Evolutionary conservation across 352 stramenopile species (phyloP).

Genomic region (Phytophthora litchii): DNA sequence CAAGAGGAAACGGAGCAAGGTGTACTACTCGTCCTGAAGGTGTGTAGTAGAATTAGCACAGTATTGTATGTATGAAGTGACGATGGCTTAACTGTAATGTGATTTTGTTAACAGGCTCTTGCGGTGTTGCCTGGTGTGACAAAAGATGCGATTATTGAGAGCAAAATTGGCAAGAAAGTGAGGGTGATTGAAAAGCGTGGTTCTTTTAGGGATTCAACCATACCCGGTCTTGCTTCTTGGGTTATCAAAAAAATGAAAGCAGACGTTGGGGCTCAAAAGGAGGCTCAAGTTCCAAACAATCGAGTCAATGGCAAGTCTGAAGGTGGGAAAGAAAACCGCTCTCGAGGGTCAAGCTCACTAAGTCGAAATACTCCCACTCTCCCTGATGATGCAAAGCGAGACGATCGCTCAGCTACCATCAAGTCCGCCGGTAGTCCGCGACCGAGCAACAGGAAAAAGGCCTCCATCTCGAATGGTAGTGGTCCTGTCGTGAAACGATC

Average conservation of each 20-base stretch:
- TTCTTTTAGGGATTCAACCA: slow-evolving; percentile 30
- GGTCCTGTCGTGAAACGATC: slow-evolving; percentile 36
- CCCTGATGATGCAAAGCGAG: slow-evolving; percentile 10
- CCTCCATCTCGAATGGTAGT: slow-evolving; percentile 15
- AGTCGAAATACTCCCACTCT: slow-evolving; percentile 5
- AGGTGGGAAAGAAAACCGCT: slow-evolving; percentile 13
- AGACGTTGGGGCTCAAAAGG: slow-evolving; percentile 25
- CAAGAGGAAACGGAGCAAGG: slow-evolving; percentile 54
- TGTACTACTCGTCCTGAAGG: slow-evolving; percentile 71
- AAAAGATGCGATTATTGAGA: slow-evolving; percentile 42
- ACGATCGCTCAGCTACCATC: slow-evolving; percentile 2
- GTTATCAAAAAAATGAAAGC: slow-evolving; percentile 67
- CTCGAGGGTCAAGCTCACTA: slow-evolving; percentile 9
- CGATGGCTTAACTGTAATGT: slow-evolving; percentile 1
- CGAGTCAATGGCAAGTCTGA: slow-evolving; percentile 11
- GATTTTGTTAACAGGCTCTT: slow-evolving; percentile 41
- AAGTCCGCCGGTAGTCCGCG: slow-evolving; percentile 14
- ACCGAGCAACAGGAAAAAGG: slow-evolving; percentile 19
- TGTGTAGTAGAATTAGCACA: slow-evolving; percentile 14
- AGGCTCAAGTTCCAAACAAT: slow-evolving; percentile 14
- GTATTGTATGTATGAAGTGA: background rate
- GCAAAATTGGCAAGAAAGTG: slow-evolving; percentile 63
- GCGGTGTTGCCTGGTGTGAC: slow-evolving; percentile 63
- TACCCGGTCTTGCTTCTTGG: slow-evolving; percentile 53
- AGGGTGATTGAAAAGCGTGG: slow-evolving; percentile 42